Percentiles rank a stretch among this genome's conserved stretches.
phyloP scores from a whole-genome alignment of 1,284 basidiomycete genomes.

The Ustilago trichophora region DNA sequence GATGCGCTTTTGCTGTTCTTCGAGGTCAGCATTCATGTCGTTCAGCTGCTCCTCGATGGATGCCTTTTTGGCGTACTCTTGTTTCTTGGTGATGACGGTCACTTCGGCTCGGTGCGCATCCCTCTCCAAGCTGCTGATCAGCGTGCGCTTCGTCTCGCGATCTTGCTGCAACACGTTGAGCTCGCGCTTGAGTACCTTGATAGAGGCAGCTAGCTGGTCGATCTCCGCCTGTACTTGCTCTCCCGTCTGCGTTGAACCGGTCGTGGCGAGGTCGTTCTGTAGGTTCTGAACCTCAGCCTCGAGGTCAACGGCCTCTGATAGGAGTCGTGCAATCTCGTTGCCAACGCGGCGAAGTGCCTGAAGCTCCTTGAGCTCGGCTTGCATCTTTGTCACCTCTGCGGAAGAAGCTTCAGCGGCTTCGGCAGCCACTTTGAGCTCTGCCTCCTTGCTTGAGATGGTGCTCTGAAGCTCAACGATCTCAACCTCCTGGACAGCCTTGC shows the following conservation, averaged over 20 bases:
- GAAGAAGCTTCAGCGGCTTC: conserved; percentile 59
- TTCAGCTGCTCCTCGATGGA: conserved; percentile 54
- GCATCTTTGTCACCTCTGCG: conserved; percentile 25
- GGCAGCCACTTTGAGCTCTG: conserved; percentile 31
- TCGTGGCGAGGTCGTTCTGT: conserved; percentile 46
- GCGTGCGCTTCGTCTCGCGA: conserved; percentile 43
- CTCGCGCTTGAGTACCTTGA: conserved; percentile 54
- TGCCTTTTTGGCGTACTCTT: conserved; percentile 46
- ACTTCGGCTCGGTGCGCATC: conserved; percentile 48
- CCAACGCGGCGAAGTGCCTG: conserved; percentile 39
- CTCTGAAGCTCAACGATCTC: conserved; percentile 71
- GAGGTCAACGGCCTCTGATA: conserved; percentile 29
- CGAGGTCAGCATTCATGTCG: conserved; percentile 72
- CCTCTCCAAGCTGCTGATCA: conserved; percentile 46
- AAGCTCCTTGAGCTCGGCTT: conserved; percentile 46
- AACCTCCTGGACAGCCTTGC: conserved; percentile 36
- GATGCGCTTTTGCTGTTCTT: conserved; percentile 61
- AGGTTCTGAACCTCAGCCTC: conserved; percentile 42
- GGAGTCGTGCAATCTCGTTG: conserved; percentile 41
- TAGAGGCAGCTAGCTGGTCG: conserved; percentile 44
- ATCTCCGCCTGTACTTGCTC: conserved; percentile 55
- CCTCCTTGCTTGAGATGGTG: conserved; percentile 73
- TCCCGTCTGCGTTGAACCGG: conserved; percentile 52
- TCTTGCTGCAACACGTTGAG: conserved; percentile 50
- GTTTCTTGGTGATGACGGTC: conserved; percentile 67